Evolutionary conservation across 75 land plant genomes (phyloP), one percentile per base, ranked within the genome.

Genomic region (Larix kaempferi): DNA sequence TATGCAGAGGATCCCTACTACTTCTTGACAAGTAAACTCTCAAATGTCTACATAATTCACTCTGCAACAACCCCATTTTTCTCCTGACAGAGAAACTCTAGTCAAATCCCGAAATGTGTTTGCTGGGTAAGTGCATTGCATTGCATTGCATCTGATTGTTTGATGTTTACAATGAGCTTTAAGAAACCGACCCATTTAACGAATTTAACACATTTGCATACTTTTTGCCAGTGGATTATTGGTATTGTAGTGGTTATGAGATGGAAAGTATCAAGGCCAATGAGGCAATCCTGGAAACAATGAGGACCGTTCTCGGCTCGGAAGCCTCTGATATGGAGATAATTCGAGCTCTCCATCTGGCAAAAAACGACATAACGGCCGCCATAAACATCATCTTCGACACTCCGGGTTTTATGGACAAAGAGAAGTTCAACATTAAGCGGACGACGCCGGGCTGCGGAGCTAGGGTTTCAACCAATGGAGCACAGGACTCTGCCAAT

Each of bases 371-470:
- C 75, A 71, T 84, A 71, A 81, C 90, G 26, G 87, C 91, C 35
- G 99, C 99, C 23, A 87, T 94, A 57, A 93, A 96, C 81, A 90
- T 96, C 56, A 82, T 94, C 61, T 87, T 91, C 79, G 99, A 96
- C 74, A 80, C 97, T 6, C 94, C 94, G 0, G 79, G 75, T 7
- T 41, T 69, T 37, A 41, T 41, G 23, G 41, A 69, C 10, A 69
- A 52, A 21, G 72, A 41, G 41, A 69, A 78, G 61, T 5, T 57
- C 8, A 54, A n/a, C 33, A 44, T 78, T 10, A 78, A 78, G 37
- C 76, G 80, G 29, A 78, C 80, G 22, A 78, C 75, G 13, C 56
- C 80, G 8, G 80, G 80, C 25, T 35, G 56, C 37, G 80, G 80
- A 7, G 80, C 76, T 41, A 57, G 80, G 54, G 58, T 78, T 52